Base-by-base conservation (phyloP, 208 protist genomes). In the Crithidia brevicula region DNA sequence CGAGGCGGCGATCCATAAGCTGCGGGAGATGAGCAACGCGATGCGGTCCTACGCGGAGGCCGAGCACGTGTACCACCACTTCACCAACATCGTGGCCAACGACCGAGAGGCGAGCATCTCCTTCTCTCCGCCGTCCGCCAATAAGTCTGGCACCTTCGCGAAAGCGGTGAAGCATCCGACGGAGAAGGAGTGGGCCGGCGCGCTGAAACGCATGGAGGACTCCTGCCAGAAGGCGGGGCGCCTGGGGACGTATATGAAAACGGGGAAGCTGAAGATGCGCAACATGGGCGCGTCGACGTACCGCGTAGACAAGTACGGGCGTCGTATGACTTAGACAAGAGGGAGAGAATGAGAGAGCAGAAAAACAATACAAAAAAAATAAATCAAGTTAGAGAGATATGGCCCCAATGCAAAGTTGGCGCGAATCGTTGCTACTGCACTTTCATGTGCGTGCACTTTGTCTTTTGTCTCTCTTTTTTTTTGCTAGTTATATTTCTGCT, bases 231-330 rank as follows among this genome's bases (percentile, higher is more conserved):
- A 84, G 64, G 81, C 74, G 9, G 92, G 89, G 4, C 82, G 92
- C 7, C 38, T 76, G 28, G 89, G 92, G 7, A 94, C 92, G 3
- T 97, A 95, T 64, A 42, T 82, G 23, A 92, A 92, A 61, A 68
- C 74, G 16, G 76, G 59, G 53, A 56, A 63, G 42, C 71, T 94
- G 36, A 94, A 94, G 72, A 75, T 79, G 45, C 87, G 92, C 23
- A 89, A 84, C 47, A 61, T 94, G 18, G 92, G 92, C 2, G 58
- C 83, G 13, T 85, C 83, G 6, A 66, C 79, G 25, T 94, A 86
- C 71, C 86, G 92, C 47, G 86, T 91, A 11, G 92, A 97, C 58
- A 95, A 95, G 77, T 97, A 93, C 64, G 92, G 92, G 13, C 81
- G 89, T 22, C 89, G 88, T 30, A 81, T 94, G 3, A 84, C 87